Base-by-base conservation (phyloP, 306 rosid species). In the Lablab purpureus region DNA sequence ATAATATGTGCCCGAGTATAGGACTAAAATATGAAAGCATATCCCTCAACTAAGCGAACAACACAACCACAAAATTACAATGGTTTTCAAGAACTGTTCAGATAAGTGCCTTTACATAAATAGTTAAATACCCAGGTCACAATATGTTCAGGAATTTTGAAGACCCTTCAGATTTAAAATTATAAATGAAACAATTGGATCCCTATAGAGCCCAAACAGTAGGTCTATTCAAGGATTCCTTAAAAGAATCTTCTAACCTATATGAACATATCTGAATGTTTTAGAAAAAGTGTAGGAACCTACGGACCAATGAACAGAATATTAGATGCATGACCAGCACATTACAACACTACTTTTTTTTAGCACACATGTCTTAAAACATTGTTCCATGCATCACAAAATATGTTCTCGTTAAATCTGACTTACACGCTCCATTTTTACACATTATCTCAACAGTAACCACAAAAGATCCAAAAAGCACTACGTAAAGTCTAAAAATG, bases 41-140 rank as follows among this genome's bases (percentile, higher is more conserved):
- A 45, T 28, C 55, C 70, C 72, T 76, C 56, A 72, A 60, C 30
- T 45, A 47, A 10, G 78, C 43, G 18, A 50, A 71, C n/a, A 22
- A 22, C 17, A 3, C 25, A 71, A 45, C 52, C 77, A 60, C n/a
- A n/a, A 64, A 72, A 71, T 43, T 51, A 36, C 45, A 47, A 49
- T 28, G 51, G 22, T 25, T 41, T 47, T 14, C 68, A 59, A 40
- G 69, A 55, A 75, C 19, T n/a, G 37, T 62, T 28, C 62, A 46
- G 41, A 62, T 13, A 28, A 28, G 30, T 21, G 10, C 10, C 47
- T n/a, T 58, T 59, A 25, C 10, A 58, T 43, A 40, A 25, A 59
- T 41, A 34, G 12, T 1, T 15, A 56, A 43, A 43, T 43, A 43
- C 49, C 49, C 13, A 12, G 15, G 49, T 12, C 5, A 11, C 46